These are phyloP conservation scores for Aspergillus bertholletiae DNA, from an alignment of 495 filamentous ascomycete genomes.

Conservation along the genomic window DNA sequence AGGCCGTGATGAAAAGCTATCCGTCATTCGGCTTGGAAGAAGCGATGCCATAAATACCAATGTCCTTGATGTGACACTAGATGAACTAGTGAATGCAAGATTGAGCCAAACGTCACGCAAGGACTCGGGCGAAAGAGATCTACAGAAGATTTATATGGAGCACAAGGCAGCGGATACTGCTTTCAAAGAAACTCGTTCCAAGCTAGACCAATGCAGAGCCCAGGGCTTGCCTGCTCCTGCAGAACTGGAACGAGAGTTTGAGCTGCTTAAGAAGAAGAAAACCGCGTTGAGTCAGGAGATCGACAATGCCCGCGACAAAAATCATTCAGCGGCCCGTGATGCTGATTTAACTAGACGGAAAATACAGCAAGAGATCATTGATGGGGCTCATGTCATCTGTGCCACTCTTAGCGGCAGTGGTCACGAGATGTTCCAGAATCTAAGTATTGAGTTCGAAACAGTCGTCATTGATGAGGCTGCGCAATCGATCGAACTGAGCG, in stretches of 20 bases:
- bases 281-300: constrained; percentile 74
- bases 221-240: constrained; percentile 55
- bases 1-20: constrained; percentile 68
- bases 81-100: constrained; percentile 79
- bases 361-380: constrained; percentile 86
- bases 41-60: constrained; percentile 89
- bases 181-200: constrained; percentile 60
- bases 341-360: constrained; percentile 79
- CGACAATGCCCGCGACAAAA: constrained; percentile 79
- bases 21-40: constrained; percentile 85
- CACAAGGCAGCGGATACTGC: constrained; percentile 72
- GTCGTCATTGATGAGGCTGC: constrained; percentile 98
- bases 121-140: constrained; percentile 49
- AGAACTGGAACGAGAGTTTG: constrained; percentile 74
- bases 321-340: constrained; percentile 70
- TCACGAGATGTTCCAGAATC: constrained; percentile 93
- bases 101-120: constrained; percentile 48
- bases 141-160: constrained; percentile 77
- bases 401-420: constrained; percentile 93
- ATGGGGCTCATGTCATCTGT: constrained; percentile 88
- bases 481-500: constrained; percentile 95
- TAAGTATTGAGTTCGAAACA: constrained; percentile 96
- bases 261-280: constrained; percentile 68
- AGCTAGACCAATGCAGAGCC: constrained; percentile 66
- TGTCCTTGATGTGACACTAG: constrained; percentile 88